Base-by-base conservation (phyloP, 805 yeast genomes). In the Blastobotrys muscicola region DNA sequence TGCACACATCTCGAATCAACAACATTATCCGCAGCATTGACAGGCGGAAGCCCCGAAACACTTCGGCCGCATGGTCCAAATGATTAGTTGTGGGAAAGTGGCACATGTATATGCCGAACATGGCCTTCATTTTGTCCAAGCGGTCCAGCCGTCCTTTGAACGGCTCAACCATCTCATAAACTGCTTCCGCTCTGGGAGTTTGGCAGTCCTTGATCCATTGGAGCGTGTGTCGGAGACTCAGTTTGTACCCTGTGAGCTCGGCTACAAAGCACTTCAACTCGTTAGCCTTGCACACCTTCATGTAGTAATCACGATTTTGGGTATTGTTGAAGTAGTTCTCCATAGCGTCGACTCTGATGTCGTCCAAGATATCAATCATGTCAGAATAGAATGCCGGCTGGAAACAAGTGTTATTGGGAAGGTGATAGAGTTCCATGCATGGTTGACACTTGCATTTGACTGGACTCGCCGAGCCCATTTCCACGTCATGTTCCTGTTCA, bases 11-110 rank as follows among this genome's bases (percentile, higher is more conserved):
- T 2, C 45, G 41, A 12, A 50, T 49, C 30, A 47, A 33, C 29
- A 50, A 16, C 43, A 43, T 44, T 9, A 41, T 36, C 9, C 45
- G 43, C 33, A 50, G 33, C 4, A 50, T 31, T 15, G 53, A 39
- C 29, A 50, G 37, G 26, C 56, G 44, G 33, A 50, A 14, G 38
- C 38, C 34, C 13, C 44, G 10, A 37, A 50, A 47, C 13, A 51
- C 47, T 40, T 50, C 54, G 2, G 56, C 51, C 26, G 47, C 12
- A 4, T 31, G 12, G 14, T 46, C 45, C 20, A 50, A 36, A 13
- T 41, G 13, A 5, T 6, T n/a, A 5, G 45, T 9, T 11, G 29
- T 15, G 11, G 52, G 51, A 13, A 44, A 42, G 11, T 39, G 23
- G 9, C 45, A 29, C 8, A 50, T 41, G 11, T 33, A 30, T 9